A percentile compares a stretch with the other conserved stretches of the same genome.
phyloP scores from a whole-genome alignment of 2,329 filamentous ascomycete species.

The Hymenoscyphus scutula region DNA sequence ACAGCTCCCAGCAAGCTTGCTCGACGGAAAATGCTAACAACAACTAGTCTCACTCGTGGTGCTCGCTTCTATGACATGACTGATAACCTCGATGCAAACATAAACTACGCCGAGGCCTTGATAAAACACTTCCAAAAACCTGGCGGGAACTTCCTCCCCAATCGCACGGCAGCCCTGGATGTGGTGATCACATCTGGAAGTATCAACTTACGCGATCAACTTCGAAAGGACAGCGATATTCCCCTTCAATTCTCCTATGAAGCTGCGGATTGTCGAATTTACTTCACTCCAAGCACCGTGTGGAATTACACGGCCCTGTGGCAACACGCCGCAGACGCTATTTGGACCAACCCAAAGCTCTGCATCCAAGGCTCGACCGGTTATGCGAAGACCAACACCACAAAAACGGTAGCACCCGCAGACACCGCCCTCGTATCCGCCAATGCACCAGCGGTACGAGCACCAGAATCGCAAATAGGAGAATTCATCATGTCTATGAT shows the following conservation, averaged over 20 bases:
- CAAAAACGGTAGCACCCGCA: slow-evolving; percentile 5
- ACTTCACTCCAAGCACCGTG: slow-evolving; percentile 52
- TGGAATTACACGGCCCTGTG: slow-evolving; percentile 49
- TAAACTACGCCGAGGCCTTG: slow-evolving; percentile 29
- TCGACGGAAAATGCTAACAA: not conserved
- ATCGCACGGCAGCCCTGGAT: slow-evolving; percentile 20
- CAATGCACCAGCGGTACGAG: not conserved
- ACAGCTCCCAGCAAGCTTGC: not conserved
- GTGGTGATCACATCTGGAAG: slow-evolving; percentile 34
- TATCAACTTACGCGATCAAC: slow-evolving; percentile 44
- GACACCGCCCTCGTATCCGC: not conserved
- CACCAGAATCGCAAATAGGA: not conserved
- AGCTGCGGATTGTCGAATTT: slow-evolving; percentile 57
- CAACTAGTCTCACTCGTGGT: slow-evolving; percentile 43
- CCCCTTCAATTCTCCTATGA: slow-evolving; percentile 60
- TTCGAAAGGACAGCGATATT: slow-evolving; percentile 28
- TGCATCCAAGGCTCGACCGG: slow-evolving; percentile 29
- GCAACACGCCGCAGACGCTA: slow-evolving; percentile 40
- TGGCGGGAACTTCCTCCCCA: slow-evolving; percentile 24
- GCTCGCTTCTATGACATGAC: slow-evolving; percentile 38
- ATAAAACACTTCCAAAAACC: slow-evolving; percentile 18
- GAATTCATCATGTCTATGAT: slow-evolving; percentile 6
- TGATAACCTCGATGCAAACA: slow-evolving; percentile 25
- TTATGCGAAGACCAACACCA: slow-evolving; percentile 6
- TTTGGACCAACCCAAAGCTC: slow-evolving; percentile 38